Evolutionary conservation across 352 stramenopile genomes (phyloP).

Genomic region (Plasmopara viticola): DNA sequence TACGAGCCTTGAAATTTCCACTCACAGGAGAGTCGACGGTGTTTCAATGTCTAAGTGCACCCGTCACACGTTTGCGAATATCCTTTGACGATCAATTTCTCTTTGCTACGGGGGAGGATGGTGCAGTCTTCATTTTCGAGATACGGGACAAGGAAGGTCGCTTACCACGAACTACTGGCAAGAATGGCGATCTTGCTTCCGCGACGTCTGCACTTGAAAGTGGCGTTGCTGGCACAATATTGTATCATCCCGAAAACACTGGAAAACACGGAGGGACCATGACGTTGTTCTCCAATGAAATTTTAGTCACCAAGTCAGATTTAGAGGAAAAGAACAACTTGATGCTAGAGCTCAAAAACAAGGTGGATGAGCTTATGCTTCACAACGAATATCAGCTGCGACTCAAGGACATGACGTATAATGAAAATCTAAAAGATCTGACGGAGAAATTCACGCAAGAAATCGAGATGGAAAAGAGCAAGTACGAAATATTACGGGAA

Average conservation of each 20-base stretch:
- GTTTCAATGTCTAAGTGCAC: slow-evolving; percentile 74
- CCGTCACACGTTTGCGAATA: slow-evolving; percentile 76
- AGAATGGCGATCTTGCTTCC: slow-evolving; percentile 13
- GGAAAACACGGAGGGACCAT: slow-evolving; percentile 13
- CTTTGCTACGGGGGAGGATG: slow-evolving; percentile 85
- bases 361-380: slow-evolving; percentile 91
- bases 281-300: slow-evolving; percentile 60
- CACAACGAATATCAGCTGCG: slow-evolving; percentile 94
- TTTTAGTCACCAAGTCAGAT: slow-evolving; percentile 86
- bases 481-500: slow-evolving; percentile 84
- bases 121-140: slow-evolving; percentile 84
- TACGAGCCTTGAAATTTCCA: slow-evolving; percentile 88
- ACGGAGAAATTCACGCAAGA: slow-evolving; percentile 92
- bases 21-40: slow-evolving; percentile 86
- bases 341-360: slow-evolving; percentile 91
- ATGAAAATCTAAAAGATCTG: slow-evolving; percentile 91
- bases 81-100: slow-evolving; percentile 87
- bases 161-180: slow-evolving; percentile 34
- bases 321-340: slow-evolving; percentile 89
- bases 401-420: slow-evolving; percentile 94
- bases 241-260: slow-evolving; percentile 14
- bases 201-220: slow-evolving; percentile 5
- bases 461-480: slow-evolving; percentile 90
- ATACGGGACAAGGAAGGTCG: slow-evolving; percentile 82
- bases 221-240: slow-evolving; percentile 9